Percentiles rank a stretch among this genome's conserved stretches.
Conservation (phyloP, 225 moss, liverwort and hornwort genomes). For the Polytrichum formosum region DNA sequence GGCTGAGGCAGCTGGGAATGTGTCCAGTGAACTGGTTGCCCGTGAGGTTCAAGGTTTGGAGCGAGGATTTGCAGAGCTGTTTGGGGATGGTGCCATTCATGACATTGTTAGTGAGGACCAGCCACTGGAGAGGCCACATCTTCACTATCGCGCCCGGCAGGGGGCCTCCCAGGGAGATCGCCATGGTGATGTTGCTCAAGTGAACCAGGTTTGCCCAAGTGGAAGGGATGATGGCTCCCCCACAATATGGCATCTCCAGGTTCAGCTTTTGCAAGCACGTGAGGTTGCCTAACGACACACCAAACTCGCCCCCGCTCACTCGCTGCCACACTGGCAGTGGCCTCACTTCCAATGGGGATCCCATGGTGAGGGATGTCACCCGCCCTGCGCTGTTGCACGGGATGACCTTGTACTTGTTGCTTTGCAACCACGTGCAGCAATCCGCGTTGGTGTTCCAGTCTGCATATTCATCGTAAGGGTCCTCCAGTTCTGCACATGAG, state of each 20-base stretch:
- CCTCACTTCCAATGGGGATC: conserved; percentile 32
- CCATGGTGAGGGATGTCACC: conserved; percentile 45
- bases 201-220: conserved; percentile 26
- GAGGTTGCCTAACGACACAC: conserved; percentile 26
- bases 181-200: conserved; percentile 34
- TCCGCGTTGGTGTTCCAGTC: conserved; percentile 53
- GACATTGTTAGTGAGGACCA: conserved; percentile 51
- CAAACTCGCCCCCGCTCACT: conserved; percentile 23
- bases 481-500: conserved; percentile 28
- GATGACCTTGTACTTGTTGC: conserved; percentile 23
- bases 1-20: conserved; percentile 44
- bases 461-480: conserved; percentile 28
- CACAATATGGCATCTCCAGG: conserved; percentile 36
- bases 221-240: conserved; percentile 27
- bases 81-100: conserved; percentile 32
- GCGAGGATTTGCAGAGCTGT: conserved; percentile 35
- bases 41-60: conserved; percentile 30
- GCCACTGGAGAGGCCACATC: conserved; percentile 30
- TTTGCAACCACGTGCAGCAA: conserved; percentile 58
- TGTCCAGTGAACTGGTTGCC: conserved; percentile 38
- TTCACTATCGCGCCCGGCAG: conserved; percentile 24
- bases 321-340: conserved; percentile 27
- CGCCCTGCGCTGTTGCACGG: conserved; percentile 44
- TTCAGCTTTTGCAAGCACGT: conserved; percentile 34
- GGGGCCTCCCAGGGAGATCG: conserved; percentile 31